phyloP scores from a whole-genome alignment of 106 monocot genomes.

The Platanthera zijinensis region DNA sequence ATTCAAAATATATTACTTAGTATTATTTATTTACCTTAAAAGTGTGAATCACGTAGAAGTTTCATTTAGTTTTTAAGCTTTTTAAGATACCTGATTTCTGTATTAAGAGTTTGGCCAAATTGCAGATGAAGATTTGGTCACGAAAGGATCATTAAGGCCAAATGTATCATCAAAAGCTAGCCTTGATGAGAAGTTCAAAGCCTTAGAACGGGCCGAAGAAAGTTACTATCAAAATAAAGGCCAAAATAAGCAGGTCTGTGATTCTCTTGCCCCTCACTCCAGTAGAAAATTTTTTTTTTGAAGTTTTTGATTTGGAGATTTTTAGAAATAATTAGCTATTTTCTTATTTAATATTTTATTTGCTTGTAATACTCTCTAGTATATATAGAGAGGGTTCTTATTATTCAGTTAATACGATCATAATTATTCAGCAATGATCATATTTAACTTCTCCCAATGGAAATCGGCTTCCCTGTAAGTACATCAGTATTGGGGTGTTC shows the following conservation, averaged over 20 bases:
- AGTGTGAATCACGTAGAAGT: background rate
- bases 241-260: slow-evolving; percentile 49
- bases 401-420: background rate
- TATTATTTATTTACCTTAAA: background rate
- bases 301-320: background rate
- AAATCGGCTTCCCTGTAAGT: background rate
- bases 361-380: no score
- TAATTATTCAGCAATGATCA: background rate
- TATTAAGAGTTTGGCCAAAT: slow-evolving; percentile 1
- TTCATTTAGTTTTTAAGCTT: background rate
- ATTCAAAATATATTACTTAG: background rate
- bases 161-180: slow-evolving; percentile 38
- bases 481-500: no score
- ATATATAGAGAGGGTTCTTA: no score
- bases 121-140: slow-evolving; percentile 45
- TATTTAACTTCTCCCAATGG: background rate
- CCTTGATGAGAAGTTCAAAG: slow-evolving; percentile 41
- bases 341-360: no score
- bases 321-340: no score
- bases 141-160: slow-evolving; percentile 21
- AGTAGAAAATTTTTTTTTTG: background rate
- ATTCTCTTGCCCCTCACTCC: background rate
- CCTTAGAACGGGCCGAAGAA: slow-evolving; percentile 68
- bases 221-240: slow-evolving; percentile 41
- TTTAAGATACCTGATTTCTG: background rate